These are phyloP conservation scores for Tagetes patula DNA, from an alignment of 129 eudicot species.

Conservation along the genomic window DNA sequence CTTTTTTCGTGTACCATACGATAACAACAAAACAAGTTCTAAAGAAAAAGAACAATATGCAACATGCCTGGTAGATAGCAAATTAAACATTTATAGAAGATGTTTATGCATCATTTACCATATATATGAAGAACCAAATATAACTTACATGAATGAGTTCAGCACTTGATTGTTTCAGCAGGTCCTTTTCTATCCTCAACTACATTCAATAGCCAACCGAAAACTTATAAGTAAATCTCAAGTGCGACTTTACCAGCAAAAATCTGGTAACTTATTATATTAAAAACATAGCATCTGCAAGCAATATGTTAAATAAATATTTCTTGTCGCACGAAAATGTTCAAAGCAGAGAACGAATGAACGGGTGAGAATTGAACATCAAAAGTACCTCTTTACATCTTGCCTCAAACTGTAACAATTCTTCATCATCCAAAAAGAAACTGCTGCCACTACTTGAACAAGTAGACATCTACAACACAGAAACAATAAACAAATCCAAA, in stretches of 20 bases:
- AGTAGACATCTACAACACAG: slow-evolving; percentile 58
- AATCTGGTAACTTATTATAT: not conserved
- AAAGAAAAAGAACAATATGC: not conserved
- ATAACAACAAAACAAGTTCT: not conserved
- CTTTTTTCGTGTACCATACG: not conserved
- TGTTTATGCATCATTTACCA: slow-evolving; percentile 21
- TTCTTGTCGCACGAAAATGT: not conserved
- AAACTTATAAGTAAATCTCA: not conserved
- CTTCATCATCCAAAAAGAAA: slow-evolving; percentile 47
- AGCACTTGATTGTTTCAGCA: slow-evolving; percentile 69
- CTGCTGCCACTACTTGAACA: slow-evolving; percentile 56
- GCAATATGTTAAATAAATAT: not conserved
- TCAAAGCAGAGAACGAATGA: not conserved
- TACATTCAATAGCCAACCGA: slow-evolving; percentile 32
- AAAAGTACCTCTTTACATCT: slow-evolving; percentile 69
- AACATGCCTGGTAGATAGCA: not conserved
- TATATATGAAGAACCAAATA: slow-evolving; percentile 17
- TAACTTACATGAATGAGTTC: slow-evolving; percentile 68
- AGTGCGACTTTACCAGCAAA: slow-evolving; percentile 18
- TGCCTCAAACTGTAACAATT: slow-evolving; percentile 58
- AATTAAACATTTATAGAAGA: no score
- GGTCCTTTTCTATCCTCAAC: slow-evolving; percentile 79
- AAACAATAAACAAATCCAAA: slow-evolving; percentile 5
- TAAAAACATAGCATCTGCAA: not conserved
- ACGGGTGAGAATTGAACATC: not conserved